Percentiles rank a stretch among this genome's conserved stretches.
Evolutionary conservation across 179 eudicot species (phyloP).

Genomic region (Actinidia arguta): DNA sequence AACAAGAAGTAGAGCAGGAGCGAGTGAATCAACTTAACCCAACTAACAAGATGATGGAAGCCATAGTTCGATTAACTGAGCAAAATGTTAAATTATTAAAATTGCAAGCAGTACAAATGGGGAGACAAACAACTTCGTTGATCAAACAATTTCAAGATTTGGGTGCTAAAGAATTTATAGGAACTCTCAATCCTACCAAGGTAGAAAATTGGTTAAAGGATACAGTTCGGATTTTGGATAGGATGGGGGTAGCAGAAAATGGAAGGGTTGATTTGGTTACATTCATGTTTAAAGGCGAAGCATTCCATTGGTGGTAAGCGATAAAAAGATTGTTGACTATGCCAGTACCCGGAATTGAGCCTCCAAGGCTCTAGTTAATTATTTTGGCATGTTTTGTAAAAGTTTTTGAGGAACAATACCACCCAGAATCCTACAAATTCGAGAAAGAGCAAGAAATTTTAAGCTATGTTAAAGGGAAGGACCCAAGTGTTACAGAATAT

Average conservation of each 20-base stretch:
- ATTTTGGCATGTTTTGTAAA: not conserved
- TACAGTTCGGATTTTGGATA: not conserved
- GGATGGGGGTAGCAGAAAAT: not conserved
- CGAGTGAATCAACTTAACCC: not conserved
- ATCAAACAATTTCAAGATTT: not conserved
- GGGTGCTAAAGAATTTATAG: not conserved
- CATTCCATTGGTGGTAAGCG: not conserved
- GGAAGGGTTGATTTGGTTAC: not conserved
- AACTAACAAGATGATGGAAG: not conserved
- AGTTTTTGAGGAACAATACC: not conserved
- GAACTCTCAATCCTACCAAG: not conserved
- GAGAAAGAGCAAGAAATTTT: not conserved
- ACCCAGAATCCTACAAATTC: not conserved
- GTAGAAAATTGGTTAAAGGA: constrained; percentile 1
- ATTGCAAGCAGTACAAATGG: not conserved
- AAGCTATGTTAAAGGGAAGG: not conserved
- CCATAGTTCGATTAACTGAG: not conserved
- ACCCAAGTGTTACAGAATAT: not conserved
- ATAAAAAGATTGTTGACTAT: not conserved
- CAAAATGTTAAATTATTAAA: not conserved
- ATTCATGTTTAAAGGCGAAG: not conserved
- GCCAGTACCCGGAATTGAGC: not conserved
- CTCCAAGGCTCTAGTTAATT: not conserved
- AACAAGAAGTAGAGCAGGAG: not conserved
- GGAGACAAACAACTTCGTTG: not conserved